Evolutionary conservation across 73 alveolate species (phyloP), one percentile per base, ranked within the genome.

Genomic region (Uronychia binucleata): DNA sequence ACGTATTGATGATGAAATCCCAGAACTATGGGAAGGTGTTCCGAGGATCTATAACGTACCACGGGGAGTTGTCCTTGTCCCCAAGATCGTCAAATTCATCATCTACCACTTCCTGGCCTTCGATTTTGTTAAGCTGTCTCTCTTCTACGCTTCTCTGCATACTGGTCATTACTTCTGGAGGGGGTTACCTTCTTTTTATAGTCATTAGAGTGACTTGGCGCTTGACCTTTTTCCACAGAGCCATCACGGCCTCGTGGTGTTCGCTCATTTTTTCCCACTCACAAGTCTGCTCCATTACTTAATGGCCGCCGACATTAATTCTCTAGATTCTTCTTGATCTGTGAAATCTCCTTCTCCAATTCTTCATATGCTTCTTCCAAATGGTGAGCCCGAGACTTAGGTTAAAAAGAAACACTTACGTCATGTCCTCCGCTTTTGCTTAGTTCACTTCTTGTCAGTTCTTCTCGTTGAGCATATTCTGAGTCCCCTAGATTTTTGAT

Each of bases 21-120:
- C 91, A 85, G 27, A 85, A 27, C 34, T 78, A n/a, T n/a, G 86
- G 86, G 57, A 78, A 33, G 30, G 59, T 26, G 30, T 77, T 85
- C 27, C 32, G 14, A n/a, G 82, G 86, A 30, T 78, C 74, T 30
- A 85, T 78, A 27, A 85, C 27, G 34, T 85, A 85, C 91, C 91
- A 85, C 13, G 59, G 59, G 32, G 58, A n/a, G 1, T 78, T 46
- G 13, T 57, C 79, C 11, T 31, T 59, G 5, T 75, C 75, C 28
- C 78, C 74, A 19, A 26, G 34, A 5, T 74, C 79, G 14, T 60
- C n/a, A 1, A 26, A n/a, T 25, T 82, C 89, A 82, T 30, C 31
- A 1, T 58, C 76, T 31, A 28, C 32, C 32, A 34, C n/a, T 26
- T 82, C 82, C 31, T 75, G n/a, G 5, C 67, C 67, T 11, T 46